These are phyloP conservation scores for Nicotiana attenuata DNA, from an alignment of 257 asterid species.

Conservation along the genomic window DNA sequence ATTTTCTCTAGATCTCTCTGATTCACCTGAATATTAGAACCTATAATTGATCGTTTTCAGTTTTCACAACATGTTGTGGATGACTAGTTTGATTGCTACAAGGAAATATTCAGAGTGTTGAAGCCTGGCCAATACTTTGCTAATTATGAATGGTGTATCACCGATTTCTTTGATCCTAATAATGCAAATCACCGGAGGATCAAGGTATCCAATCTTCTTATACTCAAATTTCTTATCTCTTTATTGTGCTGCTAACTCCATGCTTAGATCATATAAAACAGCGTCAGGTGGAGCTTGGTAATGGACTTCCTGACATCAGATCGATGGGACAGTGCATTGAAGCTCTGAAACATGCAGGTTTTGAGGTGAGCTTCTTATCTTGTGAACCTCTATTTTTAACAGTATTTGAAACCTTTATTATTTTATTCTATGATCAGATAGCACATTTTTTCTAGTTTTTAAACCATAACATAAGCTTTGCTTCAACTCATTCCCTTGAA, in stretches of 20 bases:
- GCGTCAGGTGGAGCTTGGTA: conserved; percentile 17
- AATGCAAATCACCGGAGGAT: background rate
- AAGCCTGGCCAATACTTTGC: conserved; percentile 12
- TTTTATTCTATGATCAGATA: background rate
- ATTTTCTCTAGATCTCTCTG: background rate
- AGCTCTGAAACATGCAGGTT: conserved; percentile 16
- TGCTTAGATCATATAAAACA: background rate
- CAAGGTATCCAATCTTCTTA: background rate
- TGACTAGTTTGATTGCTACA: conserved; percentile 11
- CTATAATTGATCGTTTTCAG: background rate
- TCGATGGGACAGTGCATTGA: conserved; percentile 4
- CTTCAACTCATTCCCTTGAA: background rate
- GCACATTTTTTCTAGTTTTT: background rate
- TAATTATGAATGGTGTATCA: conserved; percentile 12
- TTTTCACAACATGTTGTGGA: background rate
- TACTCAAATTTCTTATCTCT: background rate
- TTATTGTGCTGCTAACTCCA: background rate
- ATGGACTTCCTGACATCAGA: conserved; percentile 20
- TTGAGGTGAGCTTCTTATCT: conserved; percentile 4
- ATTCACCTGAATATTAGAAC: background rate
- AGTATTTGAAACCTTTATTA: background rate
- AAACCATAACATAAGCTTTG: background rate
- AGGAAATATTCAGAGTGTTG: conserved; percentile 14
- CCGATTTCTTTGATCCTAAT: conserved; percentile 7
- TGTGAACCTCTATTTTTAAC: background rate